Base-by-base conservation (phyloP, 2,329 filamentous ascomycete species). In the Cladophialophora carrionii region DNA sequence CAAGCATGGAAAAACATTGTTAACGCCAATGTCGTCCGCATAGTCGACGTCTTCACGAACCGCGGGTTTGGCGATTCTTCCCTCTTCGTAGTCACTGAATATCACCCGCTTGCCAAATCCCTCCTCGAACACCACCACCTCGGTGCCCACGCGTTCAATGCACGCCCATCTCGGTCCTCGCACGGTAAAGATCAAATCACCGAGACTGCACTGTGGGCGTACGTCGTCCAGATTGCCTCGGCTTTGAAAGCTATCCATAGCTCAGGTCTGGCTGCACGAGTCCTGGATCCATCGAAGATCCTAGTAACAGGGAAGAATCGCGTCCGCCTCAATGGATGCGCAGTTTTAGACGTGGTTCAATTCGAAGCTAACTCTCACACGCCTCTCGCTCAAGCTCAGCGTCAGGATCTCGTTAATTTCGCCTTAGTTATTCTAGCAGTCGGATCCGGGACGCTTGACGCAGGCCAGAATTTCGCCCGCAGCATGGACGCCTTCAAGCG, bases 11-110 rank as follows among this genome's bases (percentile, higher is more conserved):
- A 93, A 74, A 87, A 90, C 64, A 86, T 99, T 56, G 85, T 86
- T 73, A 94, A 89, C 73, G 90, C 88, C 63, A 91, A 87, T 70
- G 86, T 98, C 22, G 94, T 98, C 32, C 90, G 89, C 0, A 86
- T 96, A 8, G 88, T 96, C 73, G 92, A 97, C 77, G 92, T 91
- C 0, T 99, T 99, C 73, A 99, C 95, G 0, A 96, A 92, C 12
- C 84, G 92, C 67, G 91, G 90, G 29, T 99, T 99, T 76, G 91
- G 92, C 62, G 95, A 98, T 76, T 96, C 91, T 77, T 98, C 95
- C 2, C 84, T 99, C 61, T 90, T 99, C 56, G 90, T 99, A 73
- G 92, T 96, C 26, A 95, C 92, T 67, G 92, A 96, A 76, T 99
- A 96, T 74, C 91, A 95, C 73, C 94, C 95, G 0, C 83, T 95